Base-by-base conservation (phyloP, 768 basidiomycete species). In the Xanthoconium purpureum region DNA sequence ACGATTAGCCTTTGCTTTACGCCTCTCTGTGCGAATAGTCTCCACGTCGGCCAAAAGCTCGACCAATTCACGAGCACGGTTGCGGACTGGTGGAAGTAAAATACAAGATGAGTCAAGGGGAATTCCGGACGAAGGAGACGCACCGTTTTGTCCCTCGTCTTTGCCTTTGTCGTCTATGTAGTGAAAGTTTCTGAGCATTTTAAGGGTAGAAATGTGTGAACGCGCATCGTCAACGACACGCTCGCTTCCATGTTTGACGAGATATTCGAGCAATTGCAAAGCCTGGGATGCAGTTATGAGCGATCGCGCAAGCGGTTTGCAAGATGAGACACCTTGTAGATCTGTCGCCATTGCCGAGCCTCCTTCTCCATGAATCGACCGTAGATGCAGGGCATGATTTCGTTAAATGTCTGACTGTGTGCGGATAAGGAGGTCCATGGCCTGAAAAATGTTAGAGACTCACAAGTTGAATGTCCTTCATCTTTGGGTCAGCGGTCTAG, bases 161-260 rank as follows among this genome's bases (percentile, higher is more conserved):
- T 99, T 98, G 47, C 93, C 94, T 75, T 96, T 96, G 60, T 98
- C 96, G 62, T 99, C 97, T 54, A 98, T 91, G 71, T 98, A 98
- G 69, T 98, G 96, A 75, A 99, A 99, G 66, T 88, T 97, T 55
- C 94, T 78, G 12, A 98, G 83, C 92, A 98, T 98, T 76, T 98
- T 98, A 64, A 99, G 81, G 18, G 95, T 96, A 29, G 93, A 89
- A 29, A 98, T 78, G 71, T 98, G 97, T 1, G 92, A 89, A 50
- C 97, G 83, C 2, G 96, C 92, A 72, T 99, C 97, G 68, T 99
- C 97, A 17, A 99, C 93, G 12, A 98, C 96, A 39, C 97, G 88
- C 70, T 99, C 97, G 30, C 91, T 94, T 17, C 97, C 97, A 63
- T 98, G 90, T 73, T 97, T 99, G 71, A 98, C 79, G 49, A 99